Evolutionary conservation across 78 protist genomes (phyloP), one percentile per base, ranked within the genome.

Genomic region (Dictyostelium brefeldianum): DNA sequence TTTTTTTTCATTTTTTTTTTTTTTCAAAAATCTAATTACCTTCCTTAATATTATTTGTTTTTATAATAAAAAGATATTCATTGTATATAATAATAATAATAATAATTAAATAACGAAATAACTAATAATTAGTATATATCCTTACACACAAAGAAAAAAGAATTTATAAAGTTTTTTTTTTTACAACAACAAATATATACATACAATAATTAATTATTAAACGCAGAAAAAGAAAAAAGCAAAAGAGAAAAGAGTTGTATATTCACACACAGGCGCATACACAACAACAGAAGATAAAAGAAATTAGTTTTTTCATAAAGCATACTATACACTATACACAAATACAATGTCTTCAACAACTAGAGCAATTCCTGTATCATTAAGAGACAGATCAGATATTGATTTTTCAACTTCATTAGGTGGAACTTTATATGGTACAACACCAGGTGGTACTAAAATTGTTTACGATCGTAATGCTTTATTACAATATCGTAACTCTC

Each of bases 401-500:
- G 78, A 80, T 48, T 90, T 91, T 57, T 91, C 95, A 46, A 87
- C 96, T 27, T 83, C 96, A 17, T 43, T 84, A 41, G 96, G 96
- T 54, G 96, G 96, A 3, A 89, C 96, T 7, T 18, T 95, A 53
- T 95, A 95, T 54, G 96, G 94, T 18, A 82, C 91, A 18, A 95
- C 96, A 22, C 96, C 96, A 75, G 96, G 96, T 59, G 96, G 96
- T 8, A 85, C 96, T 11, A 91, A 91, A 47, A 56, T 48, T 31
- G 89, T 89, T n/a, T 95, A 95, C 41, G 89, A 80, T 64, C 71
- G 95, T 65, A 64, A 48, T 64, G 77, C 83, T n/a, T 65, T 95
- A n/a, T 31, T 95, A 54, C 87, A 95, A 54, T 73, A 36, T 51
- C 85, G 94, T 62, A 89, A 95, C 50, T 89, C 95, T 15, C 96